Percentiles rank a stretch among this genome's conserved stretches.
Conservation (phyloP, 2,329 filamentous ascomycete species). For the Trichoderma koningiopsis region DNA sequence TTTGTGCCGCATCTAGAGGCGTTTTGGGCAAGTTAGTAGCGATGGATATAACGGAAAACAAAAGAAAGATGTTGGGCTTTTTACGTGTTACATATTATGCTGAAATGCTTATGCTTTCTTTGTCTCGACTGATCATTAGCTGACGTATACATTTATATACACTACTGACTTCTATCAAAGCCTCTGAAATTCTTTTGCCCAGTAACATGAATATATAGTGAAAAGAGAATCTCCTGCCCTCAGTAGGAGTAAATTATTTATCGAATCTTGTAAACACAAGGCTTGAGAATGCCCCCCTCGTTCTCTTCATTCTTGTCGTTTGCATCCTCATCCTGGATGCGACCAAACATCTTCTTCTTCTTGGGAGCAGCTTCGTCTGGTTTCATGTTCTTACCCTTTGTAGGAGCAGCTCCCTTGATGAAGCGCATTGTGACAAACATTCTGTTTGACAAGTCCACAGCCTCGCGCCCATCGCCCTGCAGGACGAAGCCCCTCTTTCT, state of each 20-base stretch:
- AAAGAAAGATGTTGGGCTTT: not conserved
- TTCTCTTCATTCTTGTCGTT: conserved; percentile 64
- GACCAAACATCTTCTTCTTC: conserved; percentile 55
- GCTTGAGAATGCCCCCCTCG: conserved; percentile 74
- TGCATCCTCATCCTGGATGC: conserved; percentile 55
- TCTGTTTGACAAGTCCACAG: conserved; percentile 83
- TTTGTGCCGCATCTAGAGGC: conserved; percentile 14
- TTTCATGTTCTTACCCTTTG: conserved; percentile 71
- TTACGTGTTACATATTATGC: not conserved
- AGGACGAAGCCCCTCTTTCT: conserved; percentile 81
- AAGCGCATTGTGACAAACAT: conserved; percentile 99
- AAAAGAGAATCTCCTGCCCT: not conserved
- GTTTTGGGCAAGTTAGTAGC: conserved; percentile 3
- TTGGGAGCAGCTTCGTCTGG: conserved; percentile 50
- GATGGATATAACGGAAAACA: conserved; percentile 11
- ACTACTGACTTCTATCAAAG: not conserved
- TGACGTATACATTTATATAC: not conserved
- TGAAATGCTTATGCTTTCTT: not conserved
- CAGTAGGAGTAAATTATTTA: conserved; percentile 43
- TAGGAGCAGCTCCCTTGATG: conserved; percentile 75
- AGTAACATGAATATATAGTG: not conserved
- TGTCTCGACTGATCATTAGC: not conserved
- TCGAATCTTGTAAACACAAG: conserved; percentile 92
- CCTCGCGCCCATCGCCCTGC: conserved; percentile 60
- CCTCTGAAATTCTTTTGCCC: not conserved